Evolutionary conservation across 139 green algal species (phyloP).

Genomic region (Chlorella sp.): DNA sequence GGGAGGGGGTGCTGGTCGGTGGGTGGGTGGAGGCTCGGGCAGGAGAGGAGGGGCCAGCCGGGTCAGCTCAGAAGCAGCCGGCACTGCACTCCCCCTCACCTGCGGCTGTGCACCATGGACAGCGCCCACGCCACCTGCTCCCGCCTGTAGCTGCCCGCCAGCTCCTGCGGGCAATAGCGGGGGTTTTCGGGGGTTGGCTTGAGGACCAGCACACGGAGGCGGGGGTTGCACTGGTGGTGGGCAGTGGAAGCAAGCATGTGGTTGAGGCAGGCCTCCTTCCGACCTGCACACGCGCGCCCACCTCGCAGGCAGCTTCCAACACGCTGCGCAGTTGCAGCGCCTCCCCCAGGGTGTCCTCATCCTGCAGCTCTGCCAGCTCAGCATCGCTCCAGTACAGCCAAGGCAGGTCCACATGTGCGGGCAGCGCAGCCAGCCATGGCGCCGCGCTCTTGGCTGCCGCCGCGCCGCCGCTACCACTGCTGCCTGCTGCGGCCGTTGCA

Average conservation of each 20-base stretch:
- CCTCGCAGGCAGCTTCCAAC: not conserved
- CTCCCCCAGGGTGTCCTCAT: slow-evolving; percentile 23
- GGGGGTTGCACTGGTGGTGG: too few relatives aligned
- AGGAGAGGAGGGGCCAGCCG: too few relatives aligned
- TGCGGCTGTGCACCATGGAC: slow-evolving; percentile 44
- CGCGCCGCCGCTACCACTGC: not conserved
- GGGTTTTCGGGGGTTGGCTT: too few relatives aligned
- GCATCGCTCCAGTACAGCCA: slow-evolving; percentile 32
- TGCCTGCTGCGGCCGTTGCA: not conserved
- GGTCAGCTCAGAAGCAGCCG: too few relatives aligned
- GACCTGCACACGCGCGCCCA: not conserved
- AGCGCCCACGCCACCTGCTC: slow-evolving; percentile 40
- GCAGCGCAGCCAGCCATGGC: slow-evolving; percentile 22
- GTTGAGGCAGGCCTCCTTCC: not conserved
- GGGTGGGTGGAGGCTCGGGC: too few relatives aligned
- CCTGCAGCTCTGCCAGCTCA: slow-evolving; percentile 31
- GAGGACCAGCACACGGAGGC: too few relatives aligned
- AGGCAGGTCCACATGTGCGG: not conserved
- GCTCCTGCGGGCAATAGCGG: slow-evolving; percentile 9
- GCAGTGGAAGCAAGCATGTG: not conserved
- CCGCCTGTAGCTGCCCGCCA: not conserved
- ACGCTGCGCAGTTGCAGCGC: not conserved
- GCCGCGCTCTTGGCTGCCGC: not conserved
- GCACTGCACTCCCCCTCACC: not conserved
- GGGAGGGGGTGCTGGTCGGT: too few relatives aligned